Evolutionary conservation across 352 stramenopile genomes (phyloP).

Genomic region (Pythium biforme): DNA sequence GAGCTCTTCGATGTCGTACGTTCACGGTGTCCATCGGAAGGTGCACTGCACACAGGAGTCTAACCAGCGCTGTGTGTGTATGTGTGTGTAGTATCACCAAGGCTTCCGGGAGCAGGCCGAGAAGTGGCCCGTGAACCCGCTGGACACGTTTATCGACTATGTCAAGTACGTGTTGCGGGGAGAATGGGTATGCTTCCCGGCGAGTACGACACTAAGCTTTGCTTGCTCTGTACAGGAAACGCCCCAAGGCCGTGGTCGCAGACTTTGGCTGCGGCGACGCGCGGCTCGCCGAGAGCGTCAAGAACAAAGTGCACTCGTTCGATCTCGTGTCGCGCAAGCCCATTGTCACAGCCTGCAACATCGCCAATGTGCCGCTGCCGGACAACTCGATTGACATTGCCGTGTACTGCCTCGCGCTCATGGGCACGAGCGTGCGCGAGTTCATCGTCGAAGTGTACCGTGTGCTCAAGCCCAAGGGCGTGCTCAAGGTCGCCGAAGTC

Average conservation of each 20-base stretch:
- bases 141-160: slow-evolving; percentile 96
- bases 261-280: slow-evolving; percentile 99
- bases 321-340: slow-evolving; percentile 94
- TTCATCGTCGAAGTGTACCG: slow-evolving; percentile 96
- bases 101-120: slow-evolving; percentile 97
- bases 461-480: slow-evolving; percentile 92
- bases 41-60: no score
- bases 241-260: slow-evolving; percentile 83
- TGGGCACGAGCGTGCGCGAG: slow-evolving; percentile 97
- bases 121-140: slow-evolving; percentile 96
- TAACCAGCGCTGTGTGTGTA: slow-evolving; percentile 1
- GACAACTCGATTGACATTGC: slow-evolving; percentile 92
- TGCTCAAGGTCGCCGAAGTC: slow-evolving; percentile 87
- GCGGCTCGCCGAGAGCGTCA: slow-evolving; percentile 86
- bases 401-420: slow-evolving; percentile 98
- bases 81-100: slow-evolving; percentile 88
- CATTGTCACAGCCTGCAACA: slow-evolving; percentile 96
- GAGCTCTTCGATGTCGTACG: slow-evolving; percentile 92
- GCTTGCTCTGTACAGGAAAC: slow-evolving; percentile 30
- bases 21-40: no score
- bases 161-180: slow-evolving; percentile 83
- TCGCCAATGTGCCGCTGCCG: slow-evolving; percentile 91
- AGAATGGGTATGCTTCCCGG: no score
- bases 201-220: no score
- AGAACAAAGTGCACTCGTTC: slow-evolving; percentile 96